Base-by-base conservation (phyloP, 805 yeast genomes). In the Suhomyces tanzawaensis region DNA sequence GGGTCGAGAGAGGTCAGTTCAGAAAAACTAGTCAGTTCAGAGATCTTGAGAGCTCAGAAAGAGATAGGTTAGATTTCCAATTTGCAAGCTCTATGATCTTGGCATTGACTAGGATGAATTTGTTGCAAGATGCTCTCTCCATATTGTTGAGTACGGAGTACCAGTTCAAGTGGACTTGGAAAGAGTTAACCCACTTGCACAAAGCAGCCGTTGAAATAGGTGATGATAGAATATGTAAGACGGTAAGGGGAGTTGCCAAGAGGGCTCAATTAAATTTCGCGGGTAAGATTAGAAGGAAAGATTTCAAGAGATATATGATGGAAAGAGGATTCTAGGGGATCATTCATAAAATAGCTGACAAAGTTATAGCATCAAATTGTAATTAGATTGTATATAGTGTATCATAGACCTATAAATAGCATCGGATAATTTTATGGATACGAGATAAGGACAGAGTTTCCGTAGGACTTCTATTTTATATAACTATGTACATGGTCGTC, bases 1-100 rank as follows among this genome's bases (percentile, higher is more conserved):
- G 96, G 95, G 58, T 62, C 2, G 95, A 85, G 51, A 75, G 97
- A 51, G 96, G 96, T 2, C 44, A 56, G 16, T 88, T 73, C 61
- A 69, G 96, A 36, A 77, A 76, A 41, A 70, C 85, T 0, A 17
- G 32, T 0, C 45, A 47, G 3, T 89, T 84, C 66, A 74, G 68
- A 36, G 25, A 40, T 0, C 52, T 78, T 13, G 34, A 66, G 1
- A 49, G 62, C 7, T 36, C 40, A 0, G 55, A 48, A 19, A 77
- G 74, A 46, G 72, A 72, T 29, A 52, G 57, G 3, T 57, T 69
- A 3, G 91, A 83, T 52, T 79, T 79, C 55, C 69, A 64, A 41
- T 87, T 89, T 69, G 96, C 96, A 2, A 60, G 75, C 18, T 68
- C 77, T 9, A 82, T 88, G 85, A 77, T 86, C 1, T 62, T 69